Conservation (phyloP, 176 grass and related monocot genomes). For the Oryza glumipatula region DNA sequence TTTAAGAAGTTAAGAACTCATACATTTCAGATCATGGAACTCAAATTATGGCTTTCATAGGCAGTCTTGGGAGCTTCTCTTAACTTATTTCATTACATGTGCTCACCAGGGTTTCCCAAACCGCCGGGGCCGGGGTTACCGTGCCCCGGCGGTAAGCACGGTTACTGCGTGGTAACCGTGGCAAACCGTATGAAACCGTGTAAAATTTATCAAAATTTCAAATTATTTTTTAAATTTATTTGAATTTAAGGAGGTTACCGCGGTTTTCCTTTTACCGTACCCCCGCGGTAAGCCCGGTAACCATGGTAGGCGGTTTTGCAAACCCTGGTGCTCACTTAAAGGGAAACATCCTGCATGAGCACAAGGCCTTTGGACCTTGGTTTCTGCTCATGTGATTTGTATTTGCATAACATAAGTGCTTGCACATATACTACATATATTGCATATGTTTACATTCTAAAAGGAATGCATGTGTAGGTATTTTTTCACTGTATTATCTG, state of each 20-base stretch:
- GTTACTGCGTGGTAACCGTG: too few relatives aligned
- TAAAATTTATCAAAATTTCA: too few relatives aligned
- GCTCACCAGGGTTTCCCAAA: too few relatives aligned
- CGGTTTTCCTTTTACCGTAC: too few relatives aligned
- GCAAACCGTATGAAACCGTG: too few relatives aligned
- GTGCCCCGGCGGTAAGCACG: too few relatives aligned
- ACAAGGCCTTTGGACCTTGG: neutral
- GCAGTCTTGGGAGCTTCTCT: neutral
- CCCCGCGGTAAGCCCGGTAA: too few relatives aligned
- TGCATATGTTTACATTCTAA: conserved; percentile 18
- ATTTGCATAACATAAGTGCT: neutral
- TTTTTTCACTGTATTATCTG: neutral
- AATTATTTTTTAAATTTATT: too few relatives aligned
- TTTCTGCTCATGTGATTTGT: conserved; percentile 27
- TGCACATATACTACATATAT: conserved; percentile 4
- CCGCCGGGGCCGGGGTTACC: too few relatives aligned
- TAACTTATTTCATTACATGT: conserved; percentile 24
- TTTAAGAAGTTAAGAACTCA: conserved; percentile 5
- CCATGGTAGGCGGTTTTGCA: too few relatives aligned
- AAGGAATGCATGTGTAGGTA: conserved; percentile 28
- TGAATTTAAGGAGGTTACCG: too few relatives aligned
- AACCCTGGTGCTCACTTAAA: conserved; percentile 24
- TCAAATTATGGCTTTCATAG: neutral
- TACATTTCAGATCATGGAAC: neutral
- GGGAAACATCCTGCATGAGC: conserved; percentile 28